A percentile compares a stretch with the other conserved stretches of the same genome.
Evolutionary conservation across 331 rosid genomes (phyloP).

Genomic region (Saraca asoca): DNA sequence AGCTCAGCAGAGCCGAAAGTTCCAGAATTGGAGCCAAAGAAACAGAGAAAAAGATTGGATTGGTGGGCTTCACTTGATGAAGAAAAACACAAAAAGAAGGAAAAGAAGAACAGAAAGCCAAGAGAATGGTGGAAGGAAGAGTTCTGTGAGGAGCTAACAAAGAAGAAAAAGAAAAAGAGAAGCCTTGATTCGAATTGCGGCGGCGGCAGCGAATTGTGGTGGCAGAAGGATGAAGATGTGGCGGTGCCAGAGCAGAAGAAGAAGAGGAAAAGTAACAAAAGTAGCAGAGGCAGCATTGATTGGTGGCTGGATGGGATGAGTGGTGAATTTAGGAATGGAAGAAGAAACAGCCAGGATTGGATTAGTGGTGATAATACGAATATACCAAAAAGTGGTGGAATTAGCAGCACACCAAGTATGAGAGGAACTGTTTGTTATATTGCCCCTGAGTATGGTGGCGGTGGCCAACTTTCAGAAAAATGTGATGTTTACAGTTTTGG

Average conservation of each 20-base stretch:
- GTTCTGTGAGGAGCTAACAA: slow-evolving; percentile 84
- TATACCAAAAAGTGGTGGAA: slow-evolving; percentile 88
- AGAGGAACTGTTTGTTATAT: slow-evolving; percentile 96
- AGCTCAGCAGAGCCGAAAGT: slow-evolving; percentile 38
- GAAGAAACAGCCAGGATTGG: slow-evolving; percentile 89
- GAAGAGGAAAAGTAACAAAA: slow-evolving; percentile 51
- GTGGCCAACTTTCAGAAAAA: slow-evolving; percentile 83
- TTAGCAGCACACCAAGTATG: slow-evolving; percentile 95
- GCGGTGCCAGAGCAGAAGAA: slow-evolving; percentile 47
- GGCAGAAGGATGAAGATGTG: slow-evolving; percentile 74
- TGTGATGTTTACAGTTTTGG: slow-evolving; percentile 96
- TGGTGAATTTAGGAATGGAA: slow-evolving; percentile 69
- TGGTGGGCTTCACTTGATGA: slow-evolving; percentile 96
- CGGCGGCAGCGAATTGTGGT: slow-evolving; percentile 59
- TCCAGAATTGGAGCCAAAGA: slow-evolving; percentile 36
- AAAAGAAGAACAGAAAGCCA: slow-evolving; percentile 72
- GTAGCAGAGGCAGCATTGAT: slow-evolving; percentile 86
- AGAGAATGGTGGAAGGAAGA: slow-evolving; percentile 99
- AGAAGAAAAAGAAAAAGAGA: slow-evolving; percentile 67
- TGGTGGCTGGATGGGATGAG: slow-evolving; percentile 95
- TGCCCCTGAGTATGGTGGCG: slow-evolving; percentile 98
- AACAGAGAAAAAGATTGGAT: slow-evolving; percentile 72
- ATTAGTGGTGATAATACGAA: slow-evolving; percentile 46
- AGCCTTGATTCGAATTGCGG: slow-evolving; percentile 46
- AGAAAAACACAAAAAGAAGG: slow-evolving; percentile 47